phyloP scores from a whole-genome alignment of 371 early-diverging fungal genomes.

The Cokeromyces recurvatus region DNA sequence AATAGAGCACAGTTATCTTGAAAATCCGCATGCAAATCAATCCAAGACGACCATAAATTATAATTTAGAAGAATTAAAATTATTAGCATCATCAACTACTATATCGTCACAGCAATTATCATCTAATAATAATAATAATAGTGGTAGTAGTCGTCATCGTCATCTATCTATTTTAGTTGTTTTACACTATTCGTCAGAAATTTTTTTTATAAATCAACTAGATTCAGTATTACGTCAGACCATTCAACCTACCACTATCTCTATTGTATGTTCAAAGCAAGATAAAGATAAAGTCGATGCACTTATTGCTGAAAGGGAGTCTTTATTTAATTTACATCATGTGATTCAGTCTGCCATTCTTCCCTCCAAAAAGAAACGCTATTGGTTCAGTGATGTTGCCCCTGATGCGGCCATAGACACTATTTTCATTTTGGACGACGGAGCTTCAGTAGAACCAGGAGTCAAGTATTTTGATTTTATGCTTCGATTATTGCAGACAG shows the following conservation, averaged over 20 bases:
- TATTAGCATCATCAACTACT: conserved; percentile 15
- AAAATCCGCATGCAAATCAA: neutral
- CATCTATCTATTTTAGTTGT: neutral
- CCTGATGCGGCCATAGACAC: neutral
- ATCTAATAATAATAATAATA: no score
- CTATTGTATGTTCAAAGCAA: no score
- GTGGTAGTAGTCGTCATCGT: no score
- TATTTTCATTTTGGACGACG: neutral
- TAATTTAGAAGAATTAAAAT: conserved; percentile 15
- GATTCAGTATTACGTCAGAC: conserved; percentile 8
- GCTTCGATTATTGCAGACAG: conserved; percentile 24
- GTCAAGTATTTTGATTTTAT: conserved; percentile 7
- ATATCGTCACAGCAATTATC: no score
- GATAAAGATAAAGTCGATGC: no score
- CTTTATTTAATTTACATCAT: conserved; percentile 2
- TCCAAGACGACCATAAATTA: neutral
- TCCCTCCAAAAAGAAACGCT: neutral
- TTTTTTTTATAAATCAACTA: neutral
- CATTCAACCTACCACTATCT: neutral
- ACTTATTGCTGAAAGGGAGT: no score
- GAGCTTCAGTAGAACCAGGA: conserved; percentile 1
- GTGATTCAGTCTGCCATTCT: neutral
- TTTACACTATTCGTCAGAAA: neutral
- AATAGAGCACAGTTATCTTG: no score
- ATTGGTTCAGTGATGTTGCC: neutral